Evolutionary conservation across 73 alveolate species (phyloP).

Genomic region (Halteria grandinella): DNA sequence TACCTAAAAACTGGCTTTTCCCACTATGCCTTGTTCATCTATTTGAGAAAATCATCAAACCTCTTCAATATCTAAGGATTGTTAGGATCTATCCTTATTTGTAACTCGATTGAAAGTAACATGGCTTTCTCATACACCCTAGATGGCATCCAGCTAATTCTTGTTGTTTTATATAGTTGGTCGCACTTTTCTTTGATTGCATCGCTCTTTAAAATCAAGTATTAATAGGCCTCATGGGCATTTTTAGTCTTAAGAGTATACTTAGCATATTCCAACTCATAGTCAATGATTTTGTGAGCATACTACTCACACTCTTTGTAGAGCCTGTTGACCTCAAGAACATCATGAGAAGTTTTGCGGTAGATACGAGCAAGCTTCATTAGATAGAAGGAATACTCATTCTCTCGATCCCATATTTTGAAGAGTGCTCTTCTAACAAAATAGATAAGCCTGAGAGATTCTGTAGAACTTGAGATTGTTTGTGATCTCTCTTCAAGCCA

Average conservation of each 20-base stretch:
- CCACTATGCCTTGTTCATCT: conserved; percentile 18
- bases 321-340: conserved; percentile 7
- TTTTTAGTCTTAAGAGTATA: conserved; percentile 42
- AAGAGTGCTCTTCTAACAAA: conserved; percentile 42
- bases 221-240: conserved; percentile 64
- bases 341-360: conserved; percentile 47
- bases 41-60: conserved; percentile 44
- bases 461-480: conserved; percentile 14
- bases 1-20: conserved; percentile 43
- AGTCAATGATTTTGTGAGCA: conserved; percentile 28
- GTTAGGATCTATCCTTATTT: conserved; percentile 37
- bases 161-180: conserved; percentile 26
- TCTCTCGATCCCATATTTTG: conserved; percentile 22
- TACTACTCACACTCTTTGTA: conserved; percentile 46
- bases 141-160: conserved; percentile 42
- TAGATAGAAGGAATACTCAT: conserved; percentile 57
- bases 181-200: conserved; percentile 16
- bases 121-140: conserved; percentile 33
- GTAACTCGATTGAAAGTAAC: conserved; percentile 22
- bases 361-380: conserved; percentile 29
- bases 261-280: conserved; percentile 60
- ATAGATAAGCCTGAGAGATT: conserved; percentile 40
- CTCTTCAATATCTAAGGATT: conserved; percentile 18
- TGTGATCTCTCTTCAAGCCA: conserved; percentile 55
- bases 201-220: not conserved